Base-by-base conservation (phyloP, 352 stramenopile species). In the Thalassiosira livingstoniorum region DNA sequence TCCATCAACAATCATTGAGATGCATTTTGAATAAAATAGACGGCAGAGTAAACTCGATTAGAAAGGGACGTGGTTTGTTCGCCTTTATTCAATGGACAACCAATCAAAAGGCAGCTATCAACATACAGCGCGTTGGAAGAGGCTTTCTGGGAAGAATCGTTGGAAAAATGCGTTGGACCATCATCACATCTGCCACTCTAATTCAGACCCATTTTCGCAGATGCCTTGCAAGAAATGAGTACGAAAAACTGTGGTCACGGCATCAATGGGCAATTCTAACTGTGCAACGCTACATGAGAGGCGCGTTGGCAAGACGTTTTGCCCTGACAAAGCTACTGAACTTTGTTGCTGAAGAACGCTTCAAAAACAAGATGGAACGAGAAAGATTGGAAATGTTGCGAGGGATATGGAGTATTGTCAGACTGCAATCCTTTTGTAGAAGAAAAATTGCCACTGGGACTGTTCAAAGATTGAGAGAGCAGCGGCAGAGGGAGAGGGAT, bases 221-320 rank as follows among this genome's bases (percentile, higher is more conserved):
- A 78, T 86, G 45, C 67, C 69, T 68, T 51, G 78, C 71, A 29
- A 73, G 45, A 43, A 69, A 73, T 53, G 32, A 29, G n/a, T 43
- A 78, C 1, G 15, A 67, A 21, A 27, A 63, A 32, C 35, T 82
- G 23, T 62, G 45, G 25, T 69, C 53, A 15, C 23, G 4, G n/a
- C 75, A 86, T 60, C 18, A 57, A 21, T 75, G 25, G 45, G 71
- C 78, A 42, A 34, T 86, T 31, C 18, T 86, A 21, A 60, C 75
- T 25, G 57, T 86, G 31, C 78, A 86, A 64, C 60, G 65, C 13
- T 34, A 69, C n/a, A 78, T 86, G 2, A 73, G 78, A 43, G 71
- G 78, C n/a, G 65, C 60, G 39, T 29, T 86, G 15, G 78, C 55
- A 57, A 78, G 78, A 70, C 39, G 72, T 21, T 25, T 86, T 58